These are phyloP conservation scores for Arthrobotrys megalospora DNA, from an alignment of 2,329 filamentous ascomycete genomes.

Conservation along the genomic window DNA sequence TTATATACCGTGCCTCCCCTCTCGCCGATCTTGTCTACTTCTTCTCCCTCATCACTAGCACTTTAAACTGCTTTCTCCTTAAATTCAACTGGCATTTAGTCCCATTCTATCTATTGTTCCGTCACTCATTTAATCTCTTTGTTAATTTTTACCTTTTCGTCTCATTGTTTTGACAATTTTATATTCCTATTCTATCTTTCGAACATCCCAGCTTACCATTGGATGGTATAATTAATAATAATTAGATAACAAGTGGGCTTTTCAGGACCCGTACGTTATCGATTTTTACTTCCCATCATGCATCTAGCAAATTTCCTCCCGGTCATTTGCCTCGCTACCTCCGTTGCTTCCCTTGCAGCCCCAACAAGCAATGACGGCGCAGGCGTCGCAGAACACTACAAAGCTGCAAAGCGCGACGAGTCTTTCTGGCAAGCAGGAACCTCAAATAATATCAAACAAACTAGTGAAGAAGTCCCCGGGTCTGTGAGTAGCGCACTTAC, in stretches of 20 bases:
- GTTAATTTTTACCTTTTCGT: not conserved
- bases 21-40: conserved; percentile 23
- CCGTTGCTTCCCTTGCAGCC: conserved; percentile 7
- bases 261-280: not conserved
- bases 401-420: conserved; percentile 19
- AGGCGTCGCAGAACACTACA: conserved; percentile 7
- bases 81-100: not conserved
- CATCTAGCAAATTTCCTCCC: conserved; percentile 20
- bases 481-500: not conserved
- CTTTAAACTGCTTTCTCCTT: not conserved
- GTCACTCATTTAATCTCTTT: conserved; percentile 21
- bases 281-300: conserved; percentile 15
- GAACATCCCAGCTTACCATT: not conserved
- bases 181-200: not conserved
- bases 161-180: not conserved
- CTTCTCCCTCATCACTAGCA: not conserved
- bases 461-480: too few relatives aligned
- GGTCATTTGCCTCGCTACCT: conserved; percentile 28
- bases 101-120: conserved; percentile 9
- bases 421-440: not conserved
- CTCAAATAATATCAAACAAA: too few relatives aligned
- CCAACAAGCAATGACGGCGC: conserved; percentile 1
- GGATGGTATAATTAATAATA: conserved; percentile 18
- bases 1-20: conserved; percentile 26
- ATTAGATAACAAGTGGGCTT: not conserved